Conservation (phyloP, 306 rosid species). For the Myrica gale region DNA sequence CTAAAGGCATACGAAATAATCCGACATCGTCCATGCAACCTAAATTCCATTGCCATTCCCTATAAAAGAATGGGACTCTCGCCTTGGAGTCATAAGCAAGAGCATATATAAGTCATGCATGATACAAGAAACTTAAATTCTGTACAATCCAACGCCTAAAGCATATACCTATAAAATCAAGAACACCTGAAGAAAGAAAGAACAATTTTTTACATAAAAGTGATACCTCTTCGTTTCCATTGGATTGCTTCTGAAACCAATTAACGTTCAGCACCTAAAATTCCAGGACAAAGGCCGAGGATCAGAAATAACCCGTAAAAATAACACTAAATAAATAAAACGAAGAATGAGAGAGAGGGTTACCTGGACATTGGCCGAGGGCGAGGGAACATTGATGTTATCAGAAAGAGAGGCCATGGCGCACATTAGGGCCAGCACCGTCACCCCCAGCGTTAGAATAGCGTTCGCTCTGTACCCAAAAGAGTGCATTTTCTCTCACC, state of each 20-base stretch:
- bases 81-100: no score
- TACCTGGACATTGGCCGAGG: conserved; percentile 77
- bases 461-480: conserved; percentile 84
- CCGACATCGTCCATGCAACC: no score
- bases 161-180: not conserved
- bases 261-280: conserved; percentile 65
- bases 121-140: not conserved
- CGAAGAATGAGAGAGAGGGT: conserved; percentile 22
- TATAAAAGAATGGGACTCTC: no score
- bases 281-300: not conserved
- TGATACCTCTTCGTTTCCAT: conserved; percentile 84
- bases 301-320: not conserved
- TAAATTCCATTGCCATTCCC: no score
- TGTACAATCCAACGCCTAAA: not conserved
- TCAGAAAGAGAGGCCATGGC: conserved; percentile 77
- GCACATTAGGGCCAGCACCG: conserved; percentile 77
- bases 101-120: not conserved
- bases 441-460: conserved; percentile 68
- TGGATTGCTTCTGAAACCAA: conserved; percentile 90
- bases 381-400: conserved; percentile 63
- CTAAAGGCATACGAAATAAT: no score
- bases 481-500: conserved; percentile 62
- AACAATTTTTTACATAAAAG: not conserved
- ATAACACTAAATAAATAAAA: not conserved
- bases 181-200: not conserved